Base-by-base conservation (phyloP, 176 grass and related monocot species). In the Lolium rigidum region DNA sequence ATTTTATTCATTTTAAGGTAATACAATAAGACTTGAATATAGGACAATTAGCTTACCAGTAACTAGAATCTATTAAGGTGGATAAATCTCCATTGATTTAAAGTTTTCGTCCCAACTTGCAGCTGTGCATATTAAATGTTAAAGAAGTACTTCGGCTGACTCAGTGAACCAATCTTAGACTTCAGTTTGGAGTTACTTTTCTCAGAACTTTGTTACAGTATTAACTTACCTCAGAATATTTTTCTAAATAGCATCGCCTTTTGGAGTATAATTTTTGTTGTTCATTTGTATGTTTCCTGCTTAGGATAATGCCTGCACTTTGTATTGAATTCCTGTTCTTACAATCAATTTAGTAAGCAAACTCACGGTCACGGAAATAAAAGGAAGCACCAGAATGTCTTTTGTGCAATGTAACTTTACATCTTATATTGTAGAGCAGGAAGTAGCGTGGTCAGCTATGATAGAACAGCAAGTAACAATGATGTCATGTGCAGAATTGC, bases 21-120 rank as follows among this genome's bases (percentile, higher is more conserved):
- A 28, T 75, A 84, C 7, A 31, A 81, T 44, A 50, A 51, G 12
- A 80, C 71, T 64, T 79, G 70, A 50, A 20, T 89, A 69, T 25
- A 76, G 37, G 55, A 65, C 22, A 79, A 47, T 72, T 83, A 73
- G 24, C 11, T 62, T 55, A 25, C 72, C 35, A 79, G 28, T 39
- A 74, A 79, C 43, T 76, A 61, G 66, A 76, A 76, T 50, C 43
- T 73, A 35, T 65, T 28, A 65, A 43, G 9, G 25, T 84, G 83
- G 66, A 46, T 66, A 66, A 35, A 37, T 77, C 43, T 82, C 13
- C 48, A 85, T 43, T 87, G 26, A 70, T 74, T 20, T 72, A 24
- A 21, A 28, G 2, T 82, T 58, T 80, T 76, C 48, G 24, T 73
- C 35, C 21, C 2, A 47, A 20, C 25, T 5, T 78, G 70, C 8